Percentiles rank a stretch among this genome's conserved stretches.
phyloP scores from a whole-genome alignment of 768 basidiomycete genomes.

The Suillus paluster region DNA sequence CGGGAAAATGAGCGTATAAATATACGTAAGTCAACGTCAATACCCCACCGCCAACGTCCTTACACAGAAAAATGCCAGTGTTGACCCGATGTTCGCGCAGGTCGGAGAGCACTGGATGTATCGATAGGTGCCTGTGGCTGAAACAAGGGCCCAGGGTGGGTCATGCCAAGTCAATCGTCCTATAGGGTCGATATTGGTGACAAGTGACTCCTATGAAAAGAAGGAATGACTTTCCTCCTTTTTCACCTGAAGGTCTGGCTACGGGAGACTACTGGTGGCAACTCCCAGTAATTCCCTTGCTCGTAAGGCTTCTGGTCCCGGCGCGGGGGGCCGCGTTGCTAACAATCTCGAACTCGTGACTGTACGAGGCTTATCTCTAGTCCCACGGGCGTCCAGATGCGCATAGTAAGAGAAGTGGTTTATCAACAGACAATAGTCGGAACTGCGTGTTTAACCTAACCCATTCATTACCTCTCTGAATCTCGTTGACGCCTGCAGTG shows the following conservation, averaged over 20 bases:
- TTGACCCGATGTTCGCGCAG: too few relatives aligned
- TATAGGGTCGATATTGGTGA: too few relatives aligned
- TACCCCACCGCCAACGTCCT: too few relatives aligned
- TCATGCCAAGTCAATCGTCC: too few relatives aligned
- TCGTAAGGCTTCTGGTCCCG: not conserved
- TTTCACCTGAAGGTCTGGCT: not conserved
- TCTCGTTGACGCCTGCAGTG: slow-evolving; percentile 4
- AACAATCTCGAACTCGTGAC: slow-evolving; percentile 5
- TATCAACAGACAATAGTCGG: slow-evolving; percentile 23
- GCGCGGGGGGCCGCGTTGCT: not conserved
- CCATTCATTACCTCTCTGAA: slow-evolving; percentile 10
- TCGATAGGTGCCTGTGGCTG: too few relatives aligned
- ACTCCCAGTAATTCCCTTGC: not conserved
- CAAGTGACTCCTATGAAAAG: too few relatives aligned
- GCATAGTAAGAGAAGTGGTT: slow-evolving; percentile 25
- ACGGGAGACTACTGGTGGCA: not conserved
- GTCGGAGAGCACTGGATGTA: too few relatives aligned
- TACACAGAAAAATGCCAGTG: too few relatives aligned
- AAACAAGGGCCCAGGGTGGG: too few relatives aligned
- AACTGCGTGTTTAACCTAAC: not conserved
- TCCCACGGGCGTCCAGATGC: slow-evolving; percentile 16
- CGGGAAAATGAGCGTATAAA: too few relatives aligned
- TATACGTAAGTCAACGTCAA: too few relatives aligned
- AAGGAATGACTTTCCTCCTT: too few relatives aligned
- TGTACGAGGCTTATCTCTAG: not conserved